Evolutionary conservation across 306 rosid genomes (phyloP).

Genomic region (Luffa aegyptiaca): DNA sequence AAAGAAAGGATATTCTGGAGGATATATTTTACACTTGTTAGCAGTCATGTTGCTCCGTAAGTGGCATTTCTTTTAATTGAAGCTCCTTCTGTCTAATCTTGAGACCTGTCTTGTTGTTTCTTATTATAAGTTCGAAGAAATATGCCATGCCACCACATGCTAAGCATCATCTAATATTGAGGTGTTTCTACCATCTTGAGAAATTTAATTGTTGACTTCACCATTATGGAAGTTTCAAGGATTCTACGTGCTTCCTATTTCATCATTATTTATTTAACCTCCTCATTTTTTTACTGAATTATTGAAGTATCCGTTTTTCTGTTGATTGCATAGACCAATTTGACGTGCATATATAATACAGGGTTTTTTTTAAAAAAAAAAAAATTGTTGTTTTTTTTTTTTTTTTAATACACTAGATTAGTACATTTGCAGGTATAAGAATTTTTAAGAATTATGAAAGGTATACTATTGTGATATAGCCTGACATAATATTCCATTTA

Average conservation of each 20-base stretch:
- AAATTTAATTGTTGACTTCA: not conserved
- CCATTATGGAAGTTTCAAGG: not conserved
- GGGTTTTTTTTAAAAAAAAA: not conserved
- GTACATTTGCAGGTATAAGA: not conserved
- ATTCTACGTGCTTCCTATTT: not conserved
- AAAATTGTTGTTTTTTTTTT: no score
- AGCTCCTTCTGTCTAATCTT: constrained; percentile 1
- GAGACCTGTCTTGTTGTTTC: not conserved
- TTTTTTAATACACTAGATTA: not conserved
- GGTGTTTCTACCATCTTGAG: not conserved
- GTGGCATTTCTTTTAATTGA: constrained; percentile 26
- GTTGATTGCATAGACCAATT: not conserved
- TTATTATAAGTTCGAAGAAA: not conserved
- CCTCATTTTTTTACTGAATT: not conserved
- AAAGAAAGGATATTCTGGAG: constrained; percentile 76
- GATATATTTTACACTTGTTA: constrained; percentile 56
- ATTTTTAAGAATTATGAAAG: not conserved
- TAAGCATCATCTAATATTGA: not conserved
- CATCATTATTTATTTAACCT: not conserved
- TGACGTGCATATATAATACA: not conserved
- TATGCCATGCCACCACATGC: not conserved
- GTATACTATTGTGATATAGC: not conserved
- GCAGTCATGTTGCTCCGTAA: constrained; percentile 96
- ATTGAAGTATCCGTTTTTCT: not conserved
- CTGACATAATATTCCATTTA: not conserved